Evolutionary conservation across 176 grass and related monocot genomes (phyloP), one percentile per base, ranked within the genome.

Genomic region (Triticum aestivum): DNA sequence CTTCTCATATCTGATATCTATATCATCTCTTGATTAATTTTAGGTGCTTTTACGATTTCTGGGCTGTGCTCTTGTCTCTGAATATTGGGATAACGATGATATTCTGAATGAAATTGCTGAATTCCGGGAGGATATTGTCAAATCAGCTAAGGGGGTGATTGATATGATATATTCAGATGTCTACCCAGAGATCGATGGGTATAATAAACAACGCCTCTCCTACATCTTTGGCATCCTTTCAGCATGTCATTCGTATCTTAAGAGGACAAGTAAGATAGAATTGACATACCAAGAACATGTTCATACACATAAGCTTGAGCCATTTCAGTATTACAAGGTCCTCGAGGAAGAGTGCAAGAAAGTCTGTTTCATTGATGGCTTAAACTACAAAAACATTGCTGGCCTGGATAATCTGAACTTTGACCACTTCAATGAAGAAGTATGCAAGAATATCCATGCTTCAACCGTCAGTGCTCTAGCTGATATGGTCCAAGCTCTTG

Each of bases 341-440:
- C 93, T 98, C 23, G 93, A 95, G 70, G 89, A 98, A 90, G 91
- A 98, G 86, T 96, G 92, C 88, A 89, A 89, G 70, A 93, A 92
- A 87, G 81, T 93, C n/a, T 91, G 71, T 67, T 98, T 92, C 79
- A 91, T 98, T 81, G 85, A 92, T 76, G 76, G 84, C 76, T 86
- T 98, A 73, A 87, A 96, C 89, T 98, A 91, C 73, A 98, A 98
- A 94, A 96, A 96, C 86, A 88, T 98, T 86, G 96, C 88, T 78
- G 83, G 82, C 62, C 63, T 96, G 79, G 91, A 92, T 94, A 89
- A 98, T 92, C 85, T 98, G 84, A 95, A 96, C 78, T 98, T 98
- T 88, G 96, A 98, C 49, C 84, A 91, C 88, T 94, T 98, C 69
- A 96, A 98, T 84, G 90, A 98, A 87, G 93, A 98, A 87, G 89